phyloP scores from a whole-genome alignment of 2,329 filamentous ascomycete genomes.

The Aspergillus terreus region DNA sequence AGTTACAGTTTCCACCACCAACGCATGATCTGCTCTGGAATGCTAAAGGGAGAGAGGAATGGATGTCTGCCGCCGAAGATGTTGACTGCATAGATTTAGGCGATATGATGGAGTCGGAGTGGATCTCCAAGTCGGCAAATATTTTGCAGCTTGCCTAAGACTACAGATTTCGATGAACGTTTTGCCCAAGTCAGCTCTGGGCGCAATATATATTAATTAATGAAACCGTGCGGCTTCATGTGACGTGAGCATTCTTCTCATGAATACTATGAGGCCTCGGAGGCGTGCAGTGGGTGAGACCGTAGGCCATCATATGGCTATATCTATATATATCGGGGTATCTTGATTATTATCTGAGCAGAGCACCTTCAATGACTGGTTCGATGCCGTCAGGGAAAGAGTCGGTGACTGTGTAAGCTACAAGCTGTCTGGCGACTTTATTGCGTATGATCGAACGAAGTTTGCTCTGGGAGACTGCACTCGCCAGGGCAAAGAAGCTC shows the following conservation, averaged over 20 bases:
- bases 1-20: slow-evolving; percentile 19
- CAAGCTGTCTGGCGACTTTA: background rate
- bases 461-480: background rate
- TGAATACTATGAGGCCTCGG: too few species aligned
- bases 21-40: slow-evolving; percentile 13
- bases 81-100: background rate
- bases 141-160: background rate
- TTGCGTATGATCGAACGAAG: background rate
- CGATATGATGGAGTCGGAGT: background rate
- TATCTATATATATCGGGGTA: too few species aligned
- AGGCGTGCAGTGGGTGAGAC: too few species aligned
- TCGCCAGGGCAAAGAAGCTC: background rate
- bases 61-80: background rate
- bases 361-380: background rate
- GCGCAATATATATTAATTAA: too few species aligned
- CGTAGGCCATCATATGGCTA: too few species aligned
- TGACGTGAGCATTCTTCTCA: too few species aligned
- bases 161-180: too few species aligned
- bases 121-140: slow-evolving; percentile 5
- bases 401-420: background rate
- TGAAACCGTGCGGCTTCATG: too few species aligned
- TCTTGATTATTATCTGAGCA: too few species aligned
- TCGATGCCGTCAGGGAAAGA: background rate
- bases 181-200: too few species aligned
- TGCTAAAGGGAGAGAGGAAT: background rate